Evolutionary conservation across 805 yeast species (phyloP).

Genomic region (Saccharomycopsis fodiens): DNA sequence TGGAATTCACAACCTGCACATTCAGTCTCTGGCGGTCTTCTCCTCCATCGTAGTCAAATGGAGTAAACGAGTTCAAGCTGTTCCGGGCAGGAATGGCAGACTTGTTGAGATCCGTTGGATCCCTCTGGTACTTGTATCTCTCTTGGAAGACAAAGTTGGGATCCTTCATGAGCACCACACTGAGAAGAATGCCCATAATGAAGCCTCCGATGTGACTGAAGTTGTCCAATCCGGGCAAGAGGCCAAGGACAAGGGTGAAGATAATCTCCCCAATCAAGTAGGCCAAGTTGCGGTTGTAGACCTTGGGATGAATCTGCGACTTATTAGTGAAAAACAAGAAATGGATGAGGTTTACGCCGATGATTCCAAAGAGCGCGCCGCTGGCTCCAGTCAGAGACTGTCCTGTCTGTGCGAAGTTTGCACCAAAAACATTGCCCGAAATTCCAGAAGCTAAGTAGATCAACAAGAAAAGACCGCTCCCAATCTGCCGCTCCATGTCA

Average conservation of each 20-base stretch:
- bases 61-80: conserved; percentile 20
- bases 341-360: conserved; percentile 50
- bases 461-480: conserved; percentile 42
- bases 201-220: conserved; percentile 74
- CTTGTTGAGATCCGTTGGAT: conserved; percentile 17
- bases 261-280: conserved; percentile 50
- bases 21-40: conserved; percentile 22
- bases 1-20: conserved; percentile 21
- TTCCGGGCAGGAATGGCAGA: conserved; percentile 21
- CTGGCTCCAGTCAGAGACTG: conserved; percentile 63
- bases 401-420: conserved; percentile 62
- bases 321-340: conserved; percentile 46
- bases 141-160: conserved; percentile 38
- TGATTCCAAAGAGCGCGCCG: conserved; percentile 63
- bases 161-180: conserved; percentile 44
- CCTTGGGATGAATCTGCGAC: conserved; percentile 37
- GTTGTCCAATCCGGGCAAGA: conserved; percentile 68
- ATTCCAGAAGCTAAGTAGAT: conserved; percentile 58
- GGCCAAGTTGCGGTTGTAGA: conserved; percentile 38
- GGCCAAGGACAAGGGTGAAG: conserved; percentile 53
- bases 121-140: conserved; percentile 21
- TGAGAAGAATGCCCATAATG: conserved; percentile 47
- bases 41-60: conserved; percentile 21
- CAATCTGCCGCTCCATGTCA: conserved; percentile 50
- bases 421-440: conserved; percentile 59